Base-by-base conservation (phyloP, 2,329 filamentous ascomycete species). In the Sporothrix variecibatus region DNA sequence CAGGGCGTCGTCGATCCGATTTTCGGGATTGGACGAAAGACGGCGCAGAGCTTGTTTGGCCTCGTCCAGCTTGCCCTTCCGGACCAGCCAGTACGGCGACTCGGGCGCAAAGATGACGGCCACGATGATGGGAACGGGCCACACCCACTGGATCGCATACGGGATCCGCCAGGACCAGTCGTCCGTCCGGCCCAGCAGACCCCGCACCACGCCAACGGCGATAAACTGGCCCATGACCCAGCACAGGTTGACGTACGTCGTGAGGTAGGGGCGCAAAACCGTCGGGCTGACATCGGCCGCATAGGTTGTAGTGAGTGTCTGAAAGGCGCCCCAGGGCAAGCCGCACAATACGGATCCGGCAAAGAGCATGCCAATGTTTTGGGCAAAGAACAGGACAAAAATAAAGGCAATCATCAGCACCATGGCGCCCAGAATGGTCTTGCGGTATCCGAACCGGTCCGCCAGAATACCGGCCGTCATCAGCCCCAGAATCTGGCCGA, bases 401-500 rank as follows among this genome's bases (percentile, higher is more conserved):
- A 89, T 84, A 74, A 85, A 85, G 26, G 78, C 78, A 17, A 81
- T 79, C 80, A 85, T 76, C 76, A 78, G 58, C 0, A 81, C 72
- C 56, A 88, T 78, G 0, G 84, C 81, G 0, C 78, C 82, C 9
- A 88, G 79, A 74, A 88, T 82, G 0, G 83, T 84, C 74, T 80
- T 79, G n/a, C 82, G 80, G 65, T 85, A 84, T 0, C 85, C 85
- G 43, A 79, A 83, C 1, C 81, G 79, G 43, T 86, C 82, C 15
- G 84, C 82, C 15, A 87, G 76, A 68, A 86, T 81, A 3, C 87
- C 87, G 73, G 85, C 87, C 28, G 86, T 74, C 15, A 86, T 79
- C 2, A 86, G 81, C 0, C 87, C 87, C 2, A 88, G 73, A 28
- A 89, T 85, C 12, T 83, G 81, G 3, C 87, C 87, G 7, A 85